Conservation (phyloP, 192 early-diverging fungal species). For the Rhizophagus prolifer region DNA sequence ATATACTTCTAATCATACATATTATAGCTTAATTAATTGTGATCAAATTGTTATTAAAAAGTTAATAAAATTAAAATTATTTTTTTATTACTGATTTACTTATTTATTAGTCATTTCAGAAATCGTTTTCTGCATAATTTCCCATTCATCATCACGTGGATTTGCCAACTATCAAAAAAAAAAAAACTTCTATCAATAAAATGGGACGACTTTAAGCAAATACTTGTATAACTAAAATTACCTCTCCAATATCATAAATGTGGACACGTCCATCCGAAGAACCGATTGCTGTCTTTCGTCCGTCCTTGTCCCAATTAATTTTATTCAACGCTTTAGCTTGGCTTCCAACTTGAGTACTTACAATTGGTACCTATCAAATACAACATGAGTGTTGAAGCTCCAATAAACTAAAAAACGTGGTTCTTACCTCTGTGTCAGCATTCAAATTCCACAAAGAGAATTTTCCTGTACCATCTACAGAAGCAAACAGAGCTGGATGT, state of each 20-base stretch:
- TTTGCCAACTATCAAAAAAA: constrained; percentile 8
- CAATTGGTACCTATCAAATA: constrained; percentile 48
- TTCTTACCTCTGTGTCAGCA: constrained; percentile 73
- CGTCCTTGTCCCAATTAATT: constrained; percentile 91
- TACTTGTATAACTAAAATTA: constrained; percentile 32
- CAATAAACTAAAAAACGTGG: background rate
- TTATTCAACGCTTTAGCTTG: constrained; percentile 83
- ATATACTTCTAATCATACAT: no score
- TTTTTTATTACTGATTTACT: background rate
- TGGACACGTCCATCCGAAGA: constrained; percentile 81
- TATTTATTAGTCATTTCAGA: constrained; percentile 18
- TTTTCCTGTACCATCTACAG: constrained; percentile 86
- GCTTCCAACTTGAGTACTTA: constrained; percentile 54
- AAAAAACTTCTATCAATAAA: background rate
- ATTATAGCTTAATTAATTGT: no score
- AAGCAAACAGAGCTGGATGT: constrained; percentile 93
- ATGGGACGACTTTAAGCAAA: background rate
- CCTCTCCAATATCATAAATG: constrained; percentile 93
- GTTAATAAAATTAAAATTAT: no score
- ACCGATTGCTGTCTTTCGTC: constrained; percentile 76
- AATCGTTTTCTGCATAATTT: constrained; percentile 16
- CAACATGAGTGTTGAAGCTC: background rate
- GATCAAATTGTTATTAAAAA: no score
- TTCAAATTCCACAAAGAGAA: constrained; percentile 96
- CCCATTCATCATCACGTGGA: constrained; percentile 12